Evolutionary conservation across 2,329 filamentous ascomycete genomes (phyloP), one percentile per base, ranked within the genome.

Genomic region (Aspergillus sp.): DNA sequence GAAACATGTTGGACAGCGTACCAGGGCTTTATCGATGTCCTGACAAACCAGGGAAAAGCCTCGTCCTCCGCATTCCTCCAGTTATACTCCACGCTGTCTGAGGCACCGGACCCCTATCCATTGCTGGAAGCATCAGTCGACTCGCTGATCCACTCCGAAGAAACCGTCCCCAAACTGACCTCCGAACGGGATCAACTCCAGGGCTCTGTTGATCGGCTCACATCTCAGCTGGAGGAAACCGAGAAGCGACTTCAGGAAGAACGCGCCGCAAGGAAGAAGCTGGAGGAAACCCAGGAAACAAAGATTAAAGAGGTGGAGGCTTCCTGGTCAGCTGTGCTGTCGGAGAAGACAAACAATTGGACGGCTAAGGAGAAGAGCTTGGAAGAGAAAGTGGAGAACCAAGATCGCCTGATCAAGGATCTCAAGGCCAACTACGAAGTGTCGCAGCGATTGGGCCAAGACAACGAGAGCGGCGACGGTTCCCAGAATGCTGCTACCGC

Each of bases 351-450:
- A 64, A 91, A 93, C 70, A 99, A 99, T 67, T 99, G 94, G 94
- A 86, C 88, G 49, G 87, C 93, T 7, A 97, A 96, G 69, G 94
- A 99, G 76, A 89, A 89, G 75, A 86, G 84, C 23, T 74, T 97
- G 54, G 91, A 96, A 66, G 93, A 97, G 63, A 97, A 97, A 74
- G 80, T 96, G 3, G 93, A 97, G 71, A 95, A 88, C 63, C 93
- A 99, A 68, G 94, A 99, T 45, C 86, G 91, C 5, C 75, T 99
- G 36, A 75, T 99, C 61, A 96, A 89, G 66, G 95, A 99, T 71
- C 85, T 97, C 68, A 97, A 97, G 74, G 94, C 94, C 21, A 97
- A 87, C 75, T 97, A 97, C 68, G 94, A 99, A 72, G 94, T 99
- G 50, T 94, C 90, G 43, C 92, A 97, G 70, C 84, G 94, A 47